Conservation (phyloP, 2,329 filamentous ascomycete genomes). For the Ophiostoma ulmi region DNA sequence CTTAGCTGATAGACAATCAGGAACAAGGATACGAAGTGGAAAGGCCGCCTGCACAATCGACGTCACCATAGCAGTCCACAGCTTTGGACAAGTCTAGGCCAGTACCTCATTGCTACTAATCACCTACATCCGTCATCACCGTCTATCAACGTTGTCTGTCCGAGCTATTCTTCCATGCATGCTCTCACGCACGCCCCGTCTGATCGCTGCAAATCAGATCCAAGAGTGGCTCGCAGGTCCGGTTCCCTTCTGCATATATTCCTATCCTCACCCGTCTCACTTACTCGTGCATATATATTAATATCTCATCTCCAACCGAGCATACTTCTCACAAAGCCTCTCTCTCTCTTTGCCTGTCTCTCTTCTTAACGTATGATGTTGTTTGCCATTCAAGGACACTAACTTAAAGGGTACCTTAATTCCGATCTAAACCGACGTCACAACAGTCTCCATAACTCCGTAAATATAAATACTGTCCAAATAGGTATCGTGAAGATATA, state of each 20-base stretch:
- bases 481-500: background rate
- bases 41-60: background rate
- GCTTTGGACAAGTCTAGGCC: background rate
- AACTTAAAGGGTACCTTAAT: background rate
- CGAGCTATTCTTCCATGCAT: background rate
- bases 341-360: background rate
- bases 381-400: background rate
- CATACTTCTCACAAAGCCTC: background rate
- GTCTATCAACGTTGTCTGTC: background rate
- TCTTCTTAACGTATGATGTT: background rate
- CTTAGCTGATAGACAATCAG: background rate
- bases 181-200: background rate
- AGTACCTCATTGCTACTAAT: background rate
- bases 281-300: background rate
- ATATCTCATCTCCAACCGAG: background rate
- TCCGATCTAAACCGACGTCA: background rate
- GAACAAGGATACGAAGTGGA: background rate
- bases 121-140: background rate
- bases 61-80: background rate
- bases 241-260: background rate
- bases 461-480: background rate
- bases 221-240: background rate
- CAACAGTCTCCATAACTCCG: background rate
- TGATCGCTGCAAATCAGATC: background rate
- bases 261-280: background rate